These are phyloP conservation scores for Coffea canephora DNA, from an alignment of 257 asterid genomes.

Conservation along the genomic window DNA sequence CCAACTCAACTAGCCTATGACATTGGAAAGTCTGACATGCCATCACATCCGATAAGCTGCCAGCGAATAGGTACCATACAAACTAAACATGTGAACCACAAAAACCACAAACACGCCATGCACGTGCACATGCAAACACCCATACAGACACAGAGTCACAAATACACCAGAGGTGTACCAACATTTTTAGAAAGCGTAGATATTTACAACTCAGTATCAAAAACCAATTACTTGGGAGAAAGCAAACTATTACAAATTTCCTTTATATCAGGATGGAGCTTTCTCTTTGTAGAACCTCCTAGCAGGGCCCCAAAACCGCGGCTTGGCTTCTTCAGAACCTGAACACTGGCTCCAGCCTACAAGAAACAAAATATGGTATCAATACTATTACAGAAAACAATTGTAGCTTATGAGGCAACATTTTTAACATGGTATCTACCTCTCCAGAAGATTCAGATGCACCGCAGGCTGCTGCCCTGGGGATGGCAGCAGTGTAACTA, in stretches of 20 bases:
- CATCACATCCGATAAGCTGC: background rate
- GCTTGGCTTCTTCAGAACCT: conserved; percentile 71
- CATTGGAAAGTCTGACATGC: background rate
- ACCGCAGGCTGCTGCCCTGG: too few species aligned
- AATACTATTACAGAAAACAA: too few species aligned
- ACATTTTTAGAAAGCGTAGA: background rate
- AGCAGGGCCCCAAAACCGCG: conserved; percentile 83
- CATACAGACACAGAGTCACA: background rate
- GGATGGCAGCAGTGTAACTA: too few species aligned
- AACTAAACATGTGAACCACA: background rate
- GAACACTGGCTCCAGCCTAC: conserved; percentile 69
- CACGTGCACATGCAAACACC: too few species aligned
- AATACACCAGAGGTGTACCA: background rate
- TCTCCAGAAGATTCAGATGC: too few species aligned
- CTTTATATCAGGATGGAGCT: conserved; percentile 54
- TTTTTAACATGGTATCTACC: too few species aligned
- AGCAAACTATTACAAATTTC: conserved; percentile 34
- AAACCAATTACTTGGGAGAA: background rate
- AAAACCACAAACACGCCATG: too few species aligned
- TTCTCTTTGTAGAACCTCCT: conserved; percentile 72
- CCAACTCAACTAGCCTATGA: background rate
- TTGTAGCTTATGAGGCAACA: too few species aligned
- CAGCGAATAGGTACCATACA: background rate
- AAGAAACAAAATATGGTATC: too few species aligned
- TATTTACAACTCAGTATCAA: background rate